Evolutionary conservation across 2,329 filamentous ascomycete genomes (phyloP).

Genomic region (Pyricularia pennisetigena): DNA sequence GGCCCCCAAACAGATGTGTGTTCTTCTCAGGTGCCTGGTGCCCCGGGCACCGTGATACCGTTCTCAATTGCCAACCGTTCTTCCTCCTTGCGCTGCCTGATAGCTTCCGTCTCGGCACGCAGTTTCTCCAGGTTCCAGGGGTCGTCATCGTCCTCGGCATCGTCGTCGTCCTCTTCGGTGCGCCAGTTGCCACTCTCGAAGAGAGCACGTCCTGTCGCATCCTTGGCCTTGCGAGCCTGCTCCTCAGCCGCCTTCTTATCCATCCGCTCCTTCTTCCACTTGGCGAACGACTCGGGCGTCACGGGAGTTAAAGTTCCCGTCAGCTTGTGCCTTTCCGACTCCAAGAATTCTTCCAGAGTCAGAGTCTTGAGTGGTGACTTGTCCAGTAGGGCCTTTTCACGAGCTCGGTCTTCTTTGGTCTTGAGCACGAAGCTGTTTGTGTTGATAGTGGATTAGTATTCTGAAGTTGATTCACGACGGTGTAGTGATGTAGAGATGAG

Average conservation of each 20-base stretch:
- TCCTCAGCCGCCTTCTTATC: slow-evolving; percentile 95
- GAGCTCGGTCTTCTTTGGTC: slow-evolving; percentile 91
- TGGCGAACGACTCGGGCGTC: slow-evolving; percentile 82
- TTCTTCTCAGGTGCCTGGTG: slow-evolving; percentile 3
- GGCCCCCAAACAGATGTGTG: neutral
- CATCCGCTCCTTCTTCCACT: slow-evolving; percentile 92
- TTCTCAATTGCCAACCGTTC: slow-evolving; percentile 42
- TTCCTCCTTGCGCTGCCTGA: slow-evolving; percentile 67
- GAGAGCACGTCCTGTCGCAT: slow-evolving; percentile 86
- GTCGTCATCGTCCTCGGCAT: slow-evolving; percentile 43
- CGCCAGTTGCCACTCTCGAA: slow-evolving; percentile 97
- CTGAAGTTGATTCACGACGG: too few relatives aligned
- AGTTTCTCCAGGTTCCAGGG: slow-evolving; percentile 76
- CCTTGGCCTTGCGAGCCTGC: slow-evolving; percentile 81
- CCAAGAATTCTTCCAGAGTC: slow-evolving; percentile 93
- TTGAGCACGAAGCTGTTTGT: slow-evolving; percentile 79
- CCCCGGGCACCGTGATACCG: slow-evolving; percentile 12
- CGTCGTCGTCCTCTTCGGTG: slow-evolving; percentile 52
- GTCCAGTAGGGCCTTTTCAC: slow-evolving; percentile 91
- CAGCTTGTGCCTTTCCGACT: slow-evolving; percentile 92
- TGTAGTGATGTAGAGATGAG: neutral
- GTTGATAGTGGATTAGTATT: slow-evolving; percentile 14
- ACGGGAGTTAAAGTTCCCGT: slow-evolving; percentile 88
- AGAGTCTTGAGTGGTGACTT: slow-evolving; percentile 92
- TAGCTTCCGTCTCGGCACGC: slow-evolving; percentile 72